Percentiles rank a stretch among this genome's conserved stretches.
Conservation (phyloP, 1,284 basidiomycete genomes). For the Irpex sp. region DNA sequence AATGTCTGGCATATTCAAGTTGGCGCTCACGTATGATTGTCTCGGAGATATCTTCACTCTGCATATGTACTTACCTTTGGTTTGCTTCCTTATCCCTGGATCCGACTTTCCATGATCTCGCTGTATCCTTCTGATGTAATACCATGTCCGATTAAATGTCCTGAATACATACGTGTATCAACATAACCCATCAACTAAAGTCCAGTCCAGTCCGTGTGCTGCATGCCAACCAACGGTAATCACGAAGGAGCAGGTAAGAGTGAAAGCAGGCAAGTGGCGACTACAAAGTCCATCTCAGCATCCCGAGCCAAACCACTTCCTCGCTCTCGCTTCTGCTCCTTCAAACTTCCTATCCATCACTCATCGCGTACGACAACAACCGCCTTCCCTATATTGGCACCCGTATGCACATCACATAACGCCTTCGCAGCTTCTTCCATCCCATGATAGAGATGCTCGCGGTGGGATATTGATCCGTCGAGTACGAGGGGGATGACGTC, state of each 20-base stretch:
- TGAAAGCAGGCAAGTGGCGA: background rate
- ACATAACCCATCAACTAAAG: background rate
- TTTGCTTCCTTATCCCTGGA: background rate
- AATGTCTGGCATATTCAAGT: background rate
- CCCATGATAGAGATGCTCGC: slow-evolving; percentile 11
- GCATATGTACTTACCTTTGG: background rate
- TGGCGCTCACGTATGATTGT: no score
- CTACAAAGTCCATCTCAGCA: background rate
- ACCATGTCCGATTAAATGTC: background rate
- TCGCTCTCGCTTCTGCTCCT: no score
- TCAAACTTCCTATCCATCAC: no score
- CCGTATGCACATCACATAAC: slow-evolving; percentile 9
- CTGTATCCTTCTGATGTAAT: background rate
- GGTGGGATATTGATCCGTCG: slow-evolving; percentile 8
- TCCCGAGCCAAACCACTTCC: background rate
- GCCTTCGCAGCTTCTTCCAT: slow-evolving; percentile 9
- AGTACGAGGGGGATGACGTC: slow-evolving; percentile 9
- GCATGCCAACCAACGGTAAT: background rate
- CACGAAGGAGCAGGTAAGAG: background rate
- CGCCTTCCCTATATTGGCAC: slow-evolving; percentile 14
- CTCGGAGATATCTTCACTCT: no score
- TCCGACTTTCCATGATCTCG: background rate
- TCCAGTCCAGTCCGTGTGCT: background rate
- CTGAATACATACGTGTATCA: background rate
- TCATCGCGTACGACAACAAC: slow-evolving; percentile 10